Conservation (phyloP, 345 rosid species). For the Moringa oleifera region DNA sequence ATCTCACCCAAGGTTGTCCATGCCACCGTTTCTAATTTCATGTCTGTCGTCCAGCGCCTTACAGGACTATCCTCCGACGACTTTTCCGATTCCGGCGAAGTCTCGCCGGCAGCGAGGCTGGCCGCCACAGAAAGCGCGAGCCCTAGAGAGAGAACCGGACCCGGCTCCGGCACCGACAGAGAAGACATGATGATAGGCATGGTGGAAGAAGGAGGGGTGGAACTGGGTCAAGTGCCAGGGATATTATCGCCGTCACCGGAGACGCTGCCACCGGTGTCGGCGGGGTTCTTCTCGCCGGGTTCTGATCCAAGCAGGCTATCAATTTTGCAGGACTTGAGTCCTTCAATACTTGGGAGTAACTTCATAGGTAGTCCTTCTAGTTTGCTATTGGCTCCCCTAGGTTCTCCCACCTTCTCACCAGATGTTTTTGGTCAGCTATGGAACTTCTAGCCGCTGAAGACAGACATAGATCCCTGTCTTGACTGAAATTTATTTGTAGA, state of each 20-base stretch:
- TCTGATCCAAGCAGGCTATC: conserved; percentile 16
- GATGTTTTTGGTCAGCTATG: conserved; percentile 47
- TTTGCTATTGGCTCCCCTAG: conserved; percentile 19
- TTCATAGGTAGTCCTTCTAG: conserved; percentile 43
- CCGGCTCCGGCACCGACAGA: not conserved
- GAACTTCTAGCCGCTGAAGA: conserved; percentile 34
- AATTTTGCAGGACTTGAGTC: conserved; percentile 40
- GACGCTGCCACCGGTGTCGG: conserved; percentile 34
- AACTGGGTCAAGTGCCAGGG: conserved; percentile 46
- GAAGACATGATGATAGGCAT: conserved; percentile 10
- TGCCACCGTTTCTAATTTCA: conserved; percentile 56
- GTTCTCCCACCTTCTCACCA: conserved; percentile 49
- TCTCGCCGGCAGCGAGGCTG: conserved; percentile 80
- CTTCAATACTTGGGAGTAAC: conserved; percentile 21
- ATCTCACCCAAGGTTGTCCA: conserved; percentile 78
- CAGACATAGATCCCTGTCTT: too few relatives aligned
- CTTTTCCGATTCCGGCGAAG: conserved; percentile 37
- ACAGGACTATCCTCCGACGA: conserved; percentile 60
- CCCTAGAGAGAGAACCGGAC: conserved; percentile 30
- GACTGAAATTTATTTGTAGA: too few relatives aligned
- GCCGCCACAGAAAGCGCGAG: conserved; percentile 72
- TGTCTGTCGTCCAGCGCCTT: conserved; percentile 82
- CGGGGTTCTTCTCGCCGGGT: conserved; percentile 56
- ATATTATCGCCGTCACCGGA: conserved; percentile 74
- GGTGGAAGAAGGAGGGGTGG: conserved; percentile 25